Percentiles rank a stretch among this genome's conserved stretches.
Conservation (phyloP, 768 basidiomycete species). For the Strobilomyces dryophilus region DNA sequence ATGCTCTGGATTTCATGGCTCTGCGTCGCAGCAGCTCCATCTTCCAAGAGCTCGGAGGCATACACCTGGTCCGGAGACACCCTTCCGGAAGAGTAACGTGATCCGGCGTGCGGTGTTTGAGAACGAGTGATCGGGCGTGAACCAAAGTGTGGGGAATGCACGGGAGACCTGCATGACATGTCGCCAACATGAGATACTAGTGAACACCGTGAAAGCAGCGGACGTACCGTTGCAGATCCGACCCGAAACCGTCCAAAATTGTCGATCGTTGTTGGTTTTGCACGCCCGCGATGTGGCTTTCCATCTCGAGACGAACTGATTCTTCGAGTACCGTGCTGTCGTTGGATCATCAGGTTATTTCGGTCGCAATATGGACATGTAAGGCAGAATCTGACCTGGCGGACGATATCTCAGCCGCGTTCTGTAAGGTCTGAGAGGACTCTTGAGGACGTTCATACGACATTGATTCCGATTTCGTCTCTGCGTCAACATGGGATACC, state of each 20-base stretch:
- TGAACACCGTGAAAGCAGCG: background rate
- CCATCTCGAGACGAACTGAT: background rate
- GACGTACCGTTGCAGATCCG: background rate
- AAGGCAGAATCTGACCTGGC: background rate
- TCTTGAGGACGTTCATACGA: background rate
- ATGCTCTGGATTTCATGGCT: background rate
- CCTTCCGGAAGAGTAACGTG: background rate
- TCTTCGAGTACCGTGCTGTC: background rate
- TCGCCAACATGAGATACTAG: background rate
- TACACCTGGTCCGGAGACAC: background rate
- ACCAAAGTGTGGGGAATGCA: background rate
- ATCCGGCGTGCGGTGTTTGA: background rate
- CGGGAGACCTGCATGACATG: background rate
- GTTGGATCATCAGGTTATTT: background rate
- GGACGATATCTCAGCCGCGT: background rate
- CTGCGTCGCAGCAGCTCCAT: background rate
- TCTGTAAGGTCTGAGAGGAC: background rate
- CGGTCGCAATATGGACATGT: background rate
- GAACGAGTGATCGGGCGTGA: background rate
- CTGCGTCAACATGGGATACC: background rate
- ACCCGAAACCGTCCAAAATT: background rate
- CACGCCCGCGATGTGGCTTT: background rate
- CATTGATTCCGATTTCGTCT: background rate
- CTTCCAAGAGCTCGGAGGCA: background rate
- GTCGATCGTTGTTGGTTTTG: background rate